A percentile compares a stretch with the other conserved stretches of the same genome.
Conservation (phyloP, 768 basidiomycete genomes). For the Suillus tomentosus region DNA sequence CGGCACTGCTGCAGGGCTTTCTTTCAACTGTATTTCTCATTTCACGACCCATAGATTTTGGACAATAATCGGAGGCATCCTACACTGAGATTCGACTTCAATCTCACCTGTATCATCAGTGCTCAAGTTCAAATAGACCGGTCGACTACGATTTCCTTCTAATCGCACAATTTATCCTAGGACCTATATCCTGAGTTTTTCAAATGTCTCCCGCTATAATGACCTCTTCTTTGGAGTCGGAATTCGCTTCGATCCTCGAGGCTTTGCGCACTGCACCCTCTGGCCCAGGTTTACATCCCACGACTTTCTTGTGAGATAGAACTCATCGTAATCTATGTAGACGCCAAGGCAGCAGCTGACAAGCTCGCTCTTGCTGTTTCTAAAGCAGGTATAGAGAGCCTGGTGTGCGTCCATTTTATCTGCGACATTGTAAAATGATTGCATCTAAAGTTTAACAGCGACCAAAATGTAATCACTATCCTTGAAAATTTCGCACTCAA, state of each 20-base stretch:
- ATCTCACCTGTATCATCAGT: slow-evolving; percentile 23
- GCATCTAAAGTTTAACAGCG: slow-evolving; percentile 40
- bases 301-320: slow-evolving; percentile 8
- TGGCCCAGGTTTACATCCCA: slow-evolving; percentile 49
- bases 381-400: slow-evolving; percentile 60
- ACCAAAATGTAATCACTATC: slow-evolving; percentile 60
- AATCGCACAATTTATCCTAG: slow-evolving; percentile 9
- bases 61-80: slow-evolving; percentile 1
- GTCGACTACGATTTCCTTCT: slow-evolving; percentile 6
- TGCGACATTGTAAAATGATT: slow-evolving; percentile 20
- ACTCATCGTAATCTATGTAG: slow-evolving; percentile 37
- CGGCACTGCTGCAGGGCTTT: background rate
- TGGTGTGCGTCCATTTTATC: slow-evolving; percentile 48
- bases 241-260: slow-evolving; percentile 46
- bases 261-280: slow-evolving; percentile 60
- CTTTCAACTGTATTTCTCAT: slow-evolving; percentile 1
- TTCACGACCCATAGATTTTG: slow-evolving; percentile 5
- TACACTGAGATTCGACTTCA: slow-evolving; percentile 2
- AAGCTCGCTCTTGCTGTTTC: slow-evolving; percentile 71
- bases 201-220: slow-evolving; percentile 59
- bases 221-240: slow-evolving; percentile 42
- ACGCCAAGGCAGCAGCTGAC: slow-evolving; percentile 85
- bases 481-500: slow-evolving; percentile 73
- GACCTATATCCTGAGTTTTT: slow-evolving; percentile 14
- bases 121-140: slow-evolving; percentile 2